Conservation (phyloP, 306 rosid genomes). For the Quercus agrifolia region DNA sequence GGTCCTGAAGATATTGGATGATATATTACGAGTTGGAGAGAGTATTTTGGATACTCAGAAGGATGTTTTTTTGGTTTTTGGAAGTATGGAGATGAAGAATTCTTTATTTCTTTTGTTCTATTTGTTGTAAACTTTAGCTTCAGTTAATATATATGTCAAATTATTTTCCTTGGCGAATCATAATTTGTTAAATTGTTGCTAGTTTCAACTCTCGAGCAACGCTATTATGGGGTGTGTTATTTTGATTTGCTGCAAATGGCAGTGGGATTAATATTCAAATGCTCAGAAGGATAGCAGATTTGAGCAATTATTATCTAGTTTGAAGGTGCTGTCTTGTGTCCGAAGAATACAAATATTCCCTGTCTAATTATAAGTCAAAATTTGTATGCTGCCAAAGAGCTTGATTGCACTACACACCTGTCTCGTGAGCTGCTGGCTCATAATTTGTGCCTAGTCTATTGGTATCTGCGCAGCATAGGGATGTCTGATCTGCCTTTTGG, state of each 20-base stretch:
- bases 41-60: background rate
- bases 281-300: background rate
- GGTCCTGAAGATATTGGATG: background rate
- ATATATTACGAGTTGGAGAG: background rate
- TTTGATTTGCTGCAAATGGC: background rate
- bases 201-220: no score
- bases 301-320: background rate
- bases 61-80: background rate
- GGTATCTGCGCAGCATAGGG: background rate
- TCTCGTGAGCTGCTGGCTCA: background rate
- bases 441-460: background rate
- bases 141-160: background rate
- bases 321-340: background rate
- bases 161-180: background rate
- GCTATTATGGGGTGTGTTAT: background rate
- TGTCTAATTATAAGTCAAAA: background rate
- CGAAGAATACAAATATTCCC: background rate
- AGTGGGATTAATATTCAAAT: background rate
- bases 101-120: conserved; percentile 3
- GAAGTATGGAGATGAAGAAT: background rate
- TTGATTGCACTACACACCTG: background rate
- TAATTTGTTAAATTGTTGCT: background rate
- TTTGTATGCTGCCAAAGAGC: background rate
- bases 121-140: background rate
- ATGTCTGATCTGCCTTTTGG: background rate